A percentile compares a stretch with the other conserved stretches of the same genome.
These are phyloP conservation scores for Protea cynaroides DNA, from an alignment of 164 flowering plant species.

Conservation along the genomic window DNA sequence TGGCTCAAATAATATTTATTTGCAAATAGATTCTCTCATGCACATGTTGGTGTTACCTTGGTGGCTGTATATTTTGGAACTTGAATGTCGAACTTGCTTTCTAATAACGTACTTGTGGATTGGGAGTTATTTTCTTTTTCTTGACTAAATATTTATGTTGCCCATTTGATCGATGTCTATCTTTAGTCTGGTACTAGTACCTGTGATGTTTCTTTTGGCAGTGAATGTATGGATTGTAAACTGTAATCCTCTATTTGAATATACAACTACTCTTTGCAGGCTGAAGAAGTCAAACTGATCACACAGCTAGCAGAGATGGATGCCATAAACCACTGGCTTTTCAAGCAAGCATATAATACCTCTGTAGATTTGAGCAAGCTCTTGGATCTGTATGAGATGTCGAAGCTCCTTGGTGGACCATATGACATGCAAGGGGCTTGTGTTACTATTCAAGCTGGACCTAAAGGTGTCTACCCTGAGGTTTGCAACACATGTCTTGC, in stretches of 20 bases:
- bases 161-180: background rate
- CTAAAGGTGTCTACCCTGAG: slow-evolving; percentile 41
- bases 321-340: slow-evolving; percentile 51
- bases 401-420: slow-evolving; percentile 66
- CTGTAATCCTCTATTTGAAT: background rate
- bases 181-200: background rate
- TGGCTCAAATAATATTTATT: too few relatives aligned
- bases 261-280: slow-evolving; percentile 34
- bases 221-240: background rate
- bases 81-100: background rate
- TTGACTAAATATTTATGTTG: too few relatives aligned
- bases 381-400: slow-evolving; percentile 73
- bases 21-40: background rate
- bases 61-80: background rate
- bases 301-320: slow-evolving; percentile 68
- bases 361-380: slow-evolving; percentile 60
- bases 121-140: too few relatives aligned
- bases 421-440: slow-evolving; percentile 85
- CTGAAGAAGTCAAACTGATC: slow-evolving; percentile 84
- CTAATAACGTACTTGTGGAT: too few relatives aligned
- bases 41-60: background rate
- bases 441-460: slow-evolving; percentile 47
- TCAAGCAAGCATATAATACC: slow-evolving; percentile 74
- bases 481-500: slow-evolving; percentile 25
- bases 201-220: background rate